Base-by-base conservation (phyloP, 2,329 filamentous ascomycete genomes). In the Juglanconis oblonga region DNA sequence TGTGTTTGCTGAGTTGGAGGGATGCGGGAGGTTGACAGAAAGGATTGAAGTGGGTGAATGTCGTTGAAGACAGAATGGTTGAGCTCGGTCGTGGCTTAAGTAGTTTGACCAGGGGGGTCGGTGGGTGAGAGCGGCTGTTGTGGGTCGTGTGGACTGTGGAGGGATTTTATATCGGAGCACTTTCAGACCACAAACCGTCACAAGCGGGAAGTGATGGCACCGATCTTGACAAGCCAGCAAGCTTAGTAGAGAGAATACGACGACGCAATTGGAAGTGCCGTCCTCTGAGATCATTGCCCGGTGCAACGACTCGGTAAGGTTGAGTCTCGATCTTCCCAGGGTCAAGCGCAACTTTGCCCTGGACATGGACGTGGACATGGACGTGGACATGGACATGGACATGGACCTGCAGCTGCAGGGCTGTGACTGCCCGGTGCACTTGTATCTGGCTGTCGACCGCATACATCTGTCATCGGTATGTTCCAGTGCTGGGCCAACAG, bases 101-200 rank as follows among this genome's bases (percentile, higher is more conserved):
- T 57, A 51, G 40, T 56, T 45, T 55, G 17, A 24, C 45, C 17
- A 32, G 57, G 52, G 53, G 51, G 38, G 35, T 24, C 24, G 24
- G 24, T 47, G 57, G n/a, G 9, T 40, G 32, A 42, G 42, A 49
- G 32, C 35, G 58, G 57, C 13, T 58, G 40, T 33, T 60, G 57
- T 58, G 54, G 54, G 61, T 59, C 59, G 48, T 52, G 52, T 55
- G 59, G 59, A 62, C 24, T 24, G 24, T 24, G 59, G 59, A 58
- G 59, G 48, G 54, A 31, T 52, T 55, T 62, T 62, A 59, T 59
- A 62, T 59, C 36, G 40, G 52, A 40, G 53, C 45, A 35, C 42
- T 53, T 32, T 33, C 32, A 52, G 24, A 7, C 36, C 31, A 57
- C 11, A 45, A 35, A 50, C 14, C 9, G 50, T 7, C 42, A 29